phyloP scores from a whole-genome alignment of 129 eudicot genomes.

The Pseudognaphalium luteoalbum region DNA sequence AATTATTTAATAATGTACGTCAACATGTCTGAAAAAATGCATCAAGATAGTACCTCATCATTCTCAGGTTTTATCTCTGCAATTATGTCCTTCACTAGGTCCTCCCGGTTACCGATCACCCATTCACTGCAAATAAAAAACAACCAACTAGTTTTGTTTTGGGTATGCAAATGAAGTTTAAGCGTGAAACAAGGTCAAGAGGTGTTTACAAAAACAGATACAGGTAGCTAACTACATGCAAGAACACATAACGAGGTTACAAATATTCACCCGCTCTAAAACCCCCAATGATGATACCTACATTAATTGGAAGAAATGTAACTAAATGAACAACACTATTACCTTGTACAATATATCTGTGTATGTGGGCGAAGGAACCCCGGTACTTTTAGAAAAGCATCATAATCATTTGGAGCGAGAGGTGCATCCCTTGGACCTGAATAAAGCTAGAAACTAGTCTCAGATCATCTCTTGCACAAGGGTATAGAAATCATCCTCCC shows the following conservation, averaged over 20 bases:
- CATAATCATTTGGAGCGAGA: slow-evolving; percentile 77
- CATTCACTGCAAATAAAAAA: slow-evolving; percentile 71
- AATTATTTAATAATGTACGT: not conserved
- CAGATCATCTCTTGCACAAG: slow-evolving; percentile 33
- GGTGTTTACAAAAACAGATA: not conserved
- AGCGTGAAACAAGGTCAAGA: not conserved
- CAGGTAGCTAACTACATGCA: not conserved
- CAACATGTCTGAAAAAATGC: slow-evolving; percentile 13
- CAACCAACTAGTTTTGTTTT: not conserved
- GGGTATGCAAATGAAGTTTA: not conserved
- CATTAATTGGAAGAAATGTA: not conserved
- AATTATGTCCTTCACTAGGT: slow-evolving; percentile 81
- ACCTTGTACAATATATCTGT: slow-evolving; percentile 98
- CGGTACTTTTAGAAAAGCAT: slow-evolving; percentile 91
- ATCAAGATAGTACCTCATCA: slow-evolving; percentile 62
- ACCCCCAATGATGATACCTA: not conserved
- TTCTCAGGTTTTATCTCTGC: slow-evolving; percentile 79
- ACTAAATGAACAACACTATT: slow-evolving; percentile 7
- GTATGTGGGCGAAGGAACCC: slow-evolving; percentile 92
- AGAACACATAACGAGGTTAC: not conserved
- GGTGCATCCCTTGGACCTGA: slow-evolving; percentile 99
- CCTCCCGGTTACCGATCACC: slow-evolving; percentile 98
- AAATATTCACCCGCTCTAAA: not conserved
- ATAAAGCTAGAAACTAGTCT: slow-evolving; percentile 38
- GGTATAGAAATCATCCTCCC: not conserved